Base-by-base conservation (phyloP, 2,329 filamentous ascomycete genomes). In the Colletotrichum lentis region DNA sequence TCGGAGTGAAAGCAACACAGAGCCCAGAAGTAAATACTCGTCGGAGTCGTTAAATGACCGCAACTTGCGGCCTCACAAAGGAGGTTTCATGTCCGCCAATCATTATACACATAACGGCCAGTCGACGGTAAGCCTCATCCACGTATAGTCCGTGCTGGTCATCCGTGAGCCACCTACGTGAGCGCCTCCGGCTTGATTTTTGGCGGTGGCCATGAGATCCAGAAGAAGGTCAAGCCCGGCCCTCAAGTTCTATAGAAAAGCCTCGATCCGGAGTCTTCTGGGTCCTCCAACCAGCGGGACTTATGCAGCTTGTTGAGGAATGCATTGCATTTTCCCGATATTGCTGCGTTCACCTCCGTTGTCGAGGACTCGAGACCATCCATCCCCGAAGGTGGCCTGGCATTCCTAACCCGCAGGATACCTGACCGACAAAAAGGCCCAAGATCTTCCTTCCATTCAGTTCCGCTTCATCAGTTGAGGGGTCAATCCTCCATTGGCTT, bases 61-160 rank as follows among this genome's bases (percentile, higher is more conserved):
- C 31, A 16, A 18, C 46, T 65, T 10, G 14, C 18, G 20, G 41
- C 41, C 35, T 52, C 57, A 52, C 16, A 52, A 24, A 24, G 37
- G 47, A 65, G 65, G 39, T 60, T 64, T 68, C 55, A 52, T n/a
- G 53, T 57, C 64, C 64, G 46, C 62, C 64, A 63, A 52, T 55
- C 12, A 35, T 41, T 5, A 37, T 52, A 61, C 50, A 20, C 55
- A 60, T 39, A 56, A 61, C 66, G 55, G 62, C 27, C 59, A 27
- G 22, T 46, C 50, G n/a, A 52, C 50, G 35, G 24, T 22, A 64
- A 68, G 54, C 54, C 41, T 50, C 61, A 4, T 22, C 64, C 65
- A 68, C 54, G 65, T 68, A 35, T 62, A 65, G 61, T 64, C 65
- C 55, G 65, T 68, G 65, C 62, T 20, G 52, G 24, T 27, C 55